Percentiles rank a stretch among this genome's conserved stretches.
Evolutionary conservation across 1,284 basidiomycete genomes (phyloP).

Genomic region (Leccinum pallidistipes): DNA sequence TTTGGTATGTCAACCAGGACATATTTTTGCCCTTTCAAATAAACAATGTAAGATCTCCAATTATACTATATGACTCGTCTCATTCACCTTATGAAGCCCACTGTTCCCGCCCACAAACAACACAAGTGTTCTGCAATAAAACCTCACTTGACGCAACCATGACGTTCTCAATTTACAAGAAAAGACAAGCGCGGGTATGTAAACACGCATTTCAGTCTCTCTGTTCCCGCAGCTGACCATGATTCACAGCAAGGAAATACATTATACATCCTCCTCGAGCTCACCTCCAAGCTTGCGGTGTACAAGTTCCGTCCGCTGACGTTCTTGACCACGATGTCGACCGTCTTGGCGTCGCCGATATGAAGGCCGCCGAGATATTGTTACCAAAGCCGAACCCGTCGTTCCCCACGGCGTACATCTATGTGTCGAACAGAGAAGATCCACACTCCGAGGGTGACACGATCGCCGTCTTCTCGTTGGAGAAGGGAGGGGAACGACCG

Average conservation of each 20-base stretch:
- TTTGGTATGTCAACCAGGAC: no score
- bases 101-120: no score
- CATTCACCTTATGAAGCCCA: no score
- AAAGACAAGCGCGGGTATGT: constrained; percentile 41
- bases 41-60: no score
- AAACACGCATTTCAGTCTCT: neutral
- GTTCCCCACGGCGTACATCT: constrained; percentile 52
- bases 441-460: constrained; percentile 60
- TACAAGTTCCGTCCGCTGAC: constrained; percentile 45
- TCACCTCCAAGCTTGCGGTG: constrained; percentile 54
- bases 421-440: constrained; percentile 65
- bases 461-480: constrained; percentile 56
- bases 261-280: constrained; percentile 66
- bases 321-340: constrained; percentile 43
- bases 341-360: constrained; percentile 43
- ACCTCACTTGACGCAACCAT: no score
- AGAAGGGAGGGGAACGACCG: constrained; percentile 38
- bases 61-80: no score
- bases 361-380: constrained; percentile 58
- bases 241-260: constrained; percentile 42
- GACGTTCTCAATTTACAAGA: no score
- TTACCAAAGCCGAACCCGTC: constrained; percentile 45
- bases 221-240: neutral
- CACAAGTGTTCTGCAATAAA: no score
- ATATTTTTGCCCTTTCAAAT: no score